Percentiles rank a stretch among this genome's conserved stretches.
These are phyloP conservation scores for Tetrapisispora arboricola DNA, from an alignment of 805 yeast genomes.

Conservation along the genomic window DNA sequence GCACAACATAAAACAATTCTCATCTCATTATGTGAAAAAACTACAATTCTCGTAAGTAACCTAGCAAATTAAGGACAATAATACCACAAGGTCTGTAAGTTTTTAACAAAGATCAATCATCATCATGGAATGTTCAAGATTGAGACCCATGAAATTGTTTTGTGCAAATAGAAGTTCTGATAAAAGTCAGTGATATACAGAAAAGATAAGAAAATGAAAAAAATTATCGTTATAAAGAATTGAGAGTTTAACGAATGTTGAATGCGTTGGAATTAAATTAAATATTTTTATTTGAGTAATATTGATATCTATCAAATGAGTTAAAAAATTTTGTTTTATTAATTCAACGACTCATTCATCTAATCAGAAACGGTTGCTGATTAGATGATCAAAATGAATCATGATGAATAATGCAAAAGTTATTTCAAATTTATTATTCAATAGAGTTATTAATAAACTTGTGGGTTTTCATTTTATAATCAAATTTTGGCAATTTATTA, in stretches of 20 bases:
- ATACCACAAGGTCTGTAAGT: too few relatives aligned
- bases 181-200: background rate
- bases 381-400: background rate
- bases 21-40: too few relatives aligned
- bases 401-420: slow-evolving; percentile 7
- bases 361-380: background rate
- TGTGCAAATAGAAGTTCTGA: too few relatives aligned
- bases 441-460: background rate
- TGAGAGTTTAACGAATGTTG: slow-evolving; percentile 24
- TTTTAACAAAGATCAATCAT: too few relatives aligned
- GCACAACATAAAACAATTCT: too few relatives aligned
- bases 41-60: too few relatives aligned
- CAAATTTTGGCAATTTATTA: slow-evolving; percentile 28
- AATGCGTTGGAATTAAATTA: slow-evolving; percentile 21
- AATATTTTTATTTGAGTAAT: slow-evolving; percentile 2
- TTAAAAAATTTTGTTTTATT: background rate
- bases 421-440: slow-evolving; percentile 18
- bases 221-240: background rate
- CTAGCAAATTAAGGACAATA: too few relatives aligned
- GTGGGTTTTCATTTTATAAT: background rate
- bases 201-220: background rate
- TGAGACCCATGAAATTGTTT: too few relatives aligned
- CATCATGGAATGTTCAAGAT: too few relatives aligned
- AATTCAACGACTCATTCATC: background rate
- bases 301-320: background rate